Percentiles rank a stretch among this genome's conserved stretches.
phyloP scores from a whole-genome alignment of 1,139 yeast genomes.

The Eremothecium gossypii region DNA sequence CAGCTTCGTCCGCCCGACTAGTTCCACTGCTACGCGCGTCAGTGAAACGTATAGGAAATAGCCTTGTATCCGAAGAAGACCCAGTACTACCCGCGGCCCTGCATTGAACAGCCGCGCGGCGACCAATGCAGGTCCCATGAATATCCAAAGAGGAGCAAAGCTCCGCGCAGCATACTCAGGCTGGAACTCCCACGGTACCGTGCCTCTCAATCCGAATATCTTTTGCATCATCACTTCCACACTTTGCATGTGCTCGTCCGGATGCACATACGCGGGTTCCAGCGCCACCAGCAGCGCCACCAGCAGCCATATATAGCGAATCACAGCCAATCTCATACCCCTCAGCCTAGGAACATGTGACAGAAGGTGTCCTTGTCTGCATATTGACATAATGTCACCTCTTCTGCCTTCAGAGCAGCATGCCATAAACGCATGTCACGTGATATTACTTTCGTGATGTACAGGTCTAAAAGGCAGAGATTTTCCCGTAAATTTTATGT shows the following conservation, averaged over 20 bases:
- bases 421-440: not conserved
- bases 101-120: constrained; percentile 15
- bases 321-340: no score
- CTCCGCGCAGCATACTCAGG: constrained; percentile 59
- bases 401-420: not conserved
- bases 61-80: constrained; percentile 48
- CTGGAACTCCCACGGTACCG: constrained; percentile 81
- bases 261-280: constrained; percentile 82
- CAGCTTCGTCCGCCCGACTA: constrained; percentile 47
- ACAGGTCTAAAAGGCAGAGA: not conserved
- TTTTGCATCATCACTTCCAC: constrained; percentile 52
- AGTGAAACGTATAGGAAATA: constrained; percentile 36
- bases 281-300: constrained; percentile 54
- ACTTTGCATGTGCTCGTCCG: constrained; percentile 93
- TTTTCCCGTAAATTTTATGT: no score
- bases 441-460: not conserved
- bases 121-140: constrained; percentile 56
- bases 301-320: constrained; percentile 6
- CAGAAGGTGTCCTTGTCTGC: not conserved
- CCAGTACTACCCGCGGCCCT: constrained; percentile 43
- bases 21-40: constrained; percentile 28
- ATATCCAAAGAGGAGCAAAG: constrained; percentile 53
- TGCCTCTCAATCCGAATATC: constrained; percentile 43
- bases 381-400: not conserved
- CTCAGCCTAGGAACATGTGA: no score